Evolutionary conservation across 1,284 basidiomycete genomes (phyloP), one percentile per base, ranked within the genome.

Genomic region (Austroboletus novae-zelandiae): DNA sequence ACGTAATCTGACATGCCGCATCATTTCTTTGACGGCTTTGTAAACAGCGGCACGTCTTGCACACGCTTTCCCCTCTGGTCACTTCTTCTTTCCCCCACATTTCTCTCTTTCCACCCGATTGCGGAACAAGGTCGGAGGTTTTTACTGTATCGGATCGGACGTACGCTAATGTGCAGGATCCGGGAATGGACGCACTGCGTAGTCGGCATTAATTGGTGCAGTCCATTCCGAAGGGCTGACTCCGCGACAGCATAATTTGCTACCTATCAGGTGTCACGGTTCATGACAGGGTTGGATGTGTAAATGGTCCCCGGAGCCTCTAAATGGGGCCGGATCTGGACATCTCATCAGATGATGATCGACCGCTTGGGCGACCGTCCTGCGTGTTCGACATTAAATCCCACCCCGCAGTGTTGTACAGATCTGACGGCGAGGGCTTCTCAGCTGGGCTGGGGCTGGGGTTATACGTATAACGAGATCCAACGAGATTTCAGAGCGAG

Each of bases 1-100:
- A 67, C 65, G 62, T 64, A 64, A 64, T 55, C 31, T 52, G 48
- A 47, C 63, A 54, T 41, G 54, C 50, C 43, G 47, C 61, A 62
- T 65, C 53, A 67, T 53, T 63, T 48, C 49, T 51, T 36, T 48
- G 47, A 50, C 51, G 35, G 39, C 25, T 39, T 10, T 45, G 45
- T 23, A 36, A 39, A 25, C 36, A 43, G 44, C 48, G 32, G 45
- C 50, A 51, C 48, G 55, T 48, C 60, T 57, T 64, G 40, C 18
- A 50, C 61, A 61, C 50, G 51, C 52, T 25, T 44, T 23, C 27
- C 29, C 45, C n/a, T 29, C 35, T 34, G 20, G 20, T 29, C 29
- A 40, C 11, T 37, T 27, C 37, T 18, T 8, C 40, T 14, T 30
- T 15, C 31, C 35, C 30, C 44, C 46, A 40, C 48, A 31, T 25